A percentile compares a stretch with the other conserved stretches of the same genome.
Evolutionary conservation across 148 eudicot species (phyloP).

Genomic region (Polygonum maritimum): DNA sequence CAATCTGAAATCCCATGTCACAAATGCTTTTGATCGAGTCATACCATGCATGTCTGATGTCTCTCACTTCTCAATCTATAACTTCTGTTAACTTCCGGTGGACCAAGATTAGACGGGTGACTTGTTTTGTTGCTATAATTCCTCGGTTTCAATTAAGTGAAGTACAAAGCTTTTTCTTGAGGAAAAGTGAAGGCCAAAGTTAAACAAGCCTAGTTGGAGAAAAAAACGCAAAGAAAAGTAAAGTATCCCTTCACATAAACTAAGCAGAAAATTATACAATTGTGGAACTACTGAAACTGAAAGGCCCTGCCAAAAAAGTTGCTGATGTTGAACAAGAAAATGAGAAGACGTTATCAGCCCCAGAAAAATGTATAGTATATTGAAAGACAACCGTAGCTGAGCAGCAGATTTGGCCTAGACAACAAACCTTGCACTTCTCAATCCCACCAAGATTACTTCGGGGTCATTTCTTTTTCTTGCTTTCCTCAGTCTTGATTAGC

Average conservation of each 20-base stretch:
- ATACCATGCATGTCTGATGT: no score
- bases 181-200: no score
- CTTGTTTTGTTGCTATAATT: no score
- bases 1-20: no score
- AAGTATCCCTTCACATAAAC: neutral
- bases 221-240: neutral
- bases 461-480: conserved; percentile 47
- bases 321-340: neutral
- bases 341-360: neutral
- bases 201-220: neutral
- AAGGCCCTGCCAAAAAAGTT: neutral
- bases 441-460: neutral
- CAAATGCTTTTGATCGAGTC: no score
- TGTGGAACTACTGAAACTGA: neutral
- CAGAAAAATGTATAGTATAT: neutral
- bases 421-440: neutral
- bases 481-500: conserved; percentile 49
- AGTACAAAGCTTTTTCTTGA: no score
- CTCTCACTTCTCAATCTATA: no score
- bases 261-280: neutral
- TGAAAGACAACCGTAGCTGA: neutral
- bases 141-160: no score
- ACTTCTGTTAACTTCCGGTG: no score
- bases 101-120: no score
- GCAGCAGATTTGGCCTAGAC: neutral